Evolutionary conservation across 305 asterid species (phyloP), one percentile per base, ranked within the genome.

Genomic region (Salvia sclarea): DNA sequence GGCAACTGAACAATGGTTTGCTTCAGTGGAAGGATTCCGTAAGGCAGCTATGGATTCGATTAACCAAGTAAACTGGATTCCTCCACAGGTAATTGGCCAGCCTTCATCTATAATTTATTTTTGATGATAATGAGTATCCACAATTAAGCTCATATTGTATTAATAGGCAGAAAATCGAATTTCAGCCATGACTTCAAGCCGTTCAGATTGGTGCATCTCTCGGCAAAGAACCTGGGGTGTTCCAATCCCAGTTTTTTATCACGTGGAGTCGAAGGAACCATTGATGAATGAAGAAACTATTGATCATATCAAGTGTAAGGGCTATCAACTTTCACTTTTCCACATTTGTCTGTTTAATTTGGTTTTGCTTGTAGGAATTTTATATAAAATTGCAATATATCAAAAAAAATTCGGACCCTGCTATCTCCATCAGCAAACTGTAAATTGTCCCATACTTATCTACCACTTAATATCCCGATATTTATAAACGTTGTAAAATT

Each of bases 141-240:
- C 44, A 74, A 50, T 64, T 30, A 24, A 72, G 76, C 41, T 28
- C 69, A 16, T 22, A 66, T 70, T 70, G 72, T 50, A 47, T 76
- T 43, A 53, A 44, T 81, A 91, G 98, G 96, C 93, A 64, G 89
- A 84, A 81, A 91, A 91, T 76, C 83, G 98, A 68, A 94, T 94
- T 64, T 82, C 91, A 43, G 68, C 98, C 55, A 94, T 94, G 99
- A 91, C 97, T 57, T 87, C 96, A 69, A 79, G 90, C 41, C 99
- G 99, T 69, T 83, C 95, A 8, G 99, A 91, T 79, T 94, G 99
- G 99, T 94, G 99, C 70, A 94, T 94, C 76, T 94, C 99, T 66
- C 87, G 99, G 69, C 99, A 94, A 86, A 89, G 99, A 82, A 87
- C 96, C 45, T 94, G 99, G 99, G 99, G 99, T 64, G 99, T 94